Evolutionary conservation across 768 basidiomycete genomes (phyloP), one percentile per base, ranked within the genome.

Genomic region (Cystobasidium onofrii): DNA sequence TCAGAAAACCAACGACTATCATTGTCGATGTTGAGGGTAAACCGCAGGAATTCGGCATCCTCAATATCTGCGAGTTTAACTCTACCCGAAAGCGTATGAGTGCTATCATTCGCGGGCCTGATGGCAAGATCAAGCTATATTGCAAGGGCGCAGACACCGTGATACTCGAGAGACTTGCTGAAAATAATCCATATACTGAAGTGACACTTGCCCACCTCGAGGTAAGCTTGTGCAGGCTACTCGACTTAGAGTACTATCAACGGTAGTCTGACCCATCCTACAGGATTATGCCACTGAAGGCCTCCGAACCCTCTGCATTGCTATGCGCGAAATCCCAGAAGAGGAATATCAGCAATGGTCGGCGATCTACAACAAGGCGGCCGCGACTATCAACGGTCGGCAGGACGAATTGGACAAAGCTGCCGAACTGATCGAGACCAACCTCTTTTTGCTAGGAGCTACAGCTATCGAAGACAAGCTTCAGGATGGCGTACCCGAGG

Each of bases 41-140:
- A 69, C 82, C 84, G 0, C 85, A 86, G 71, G 92, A 98, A 80
- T 98, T 88, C 80, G 87, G 97, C 79, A 87, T 98, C 72, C 82
- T 99, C 74, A 98, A 98, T 79, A 89, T 99, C 54, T 96, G 94
- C 86, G 96, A 98, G 82, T 99, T 99, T 85, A 98, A 98, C 80
- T 96, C 92, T 27, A 91, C 92, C 2, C 86, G 96, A 64, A 98
- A 99, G 80, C 87, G 96, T 73, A 98, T 99, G 96, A 98, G 96
- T 31, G 95, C 94, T 0, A 82, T 99, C 77, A 86, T 99, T 36
- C 87, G 92, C 27, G 85, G 86, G 29, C 89, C 94, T 0, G 88
- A 92, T 76, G 93, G 95, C 60, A 88, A 87, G 81, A 91, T 99
- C 83, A 97, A 93, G 82, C 80, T 99, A 10, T 98, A 91, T 79